phyloP scores from a whole-genome alignment of 2,329 filamentous ascomycete genomes.

The Exutisphaerella laricina region DNA sequence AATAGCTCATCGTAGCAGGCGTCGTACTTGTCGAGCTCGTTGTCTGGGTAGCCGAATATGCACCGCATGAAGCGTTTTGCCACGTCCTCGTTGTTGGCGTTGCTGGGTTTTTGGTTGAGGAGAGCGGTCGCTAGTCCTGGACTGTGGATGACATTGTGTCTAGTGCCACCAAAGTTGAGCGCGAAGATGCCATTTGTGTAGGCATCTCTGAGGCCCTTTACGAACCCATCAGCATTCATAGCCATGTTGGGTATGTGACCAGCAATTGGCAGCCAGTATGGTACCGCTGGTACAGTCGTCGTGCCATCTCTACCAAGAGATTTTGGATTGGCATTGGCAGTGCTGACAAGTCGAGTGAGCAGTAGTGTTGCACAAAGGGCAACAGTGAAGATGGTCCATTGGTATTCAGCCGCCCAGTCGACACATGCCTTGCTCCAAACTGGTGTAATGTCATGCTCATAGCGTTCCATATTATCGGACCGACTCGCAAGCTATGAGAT shows the following conservation, averaged over 20 bases:
- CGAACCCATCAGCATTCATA: constrained; percentile 41
- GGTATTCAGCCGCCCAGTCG: not conserved
- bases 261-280: constrained; percentile 56
- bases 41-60: constrained; percentile 39
- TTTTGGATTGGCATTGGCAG: constrained; percentile 11
- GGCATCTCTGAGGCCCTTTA: constrained; percentile 38
- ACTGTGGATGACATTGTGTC: constrained; percentile 47
- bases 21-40: constrained; percentile 34
- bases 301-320: constrained; percentile 18
- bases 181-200: constrained; percentile 42
- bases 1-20: constrained; percentile 33
- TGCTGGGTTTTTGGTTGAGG: constrained; percentile 34
- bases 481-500: too few species aligned
- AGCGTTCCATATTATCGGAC: not conserved
- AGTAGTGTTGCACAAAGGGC: constrained; percentile 9
- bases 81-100: constrained; percentile 28
- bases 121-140: constrained; percentile 43
- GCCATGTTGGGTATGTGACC: constrained; percentile 51
- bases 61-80: constrained; percentile 26
- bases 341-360: constrained; percentile 21
- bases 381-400: not conserved
- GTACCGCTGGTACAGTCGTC: constrained; percentile 35
- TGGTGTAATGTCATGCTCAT: not conserved
- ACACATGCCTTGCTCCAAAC: not conserved
- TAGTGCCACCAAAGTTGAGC: constrained; percentile 46